Conservation (phyloP, 2,329 filamentous ascomycete genomes). For the Aspergillus hortae region DNA sequence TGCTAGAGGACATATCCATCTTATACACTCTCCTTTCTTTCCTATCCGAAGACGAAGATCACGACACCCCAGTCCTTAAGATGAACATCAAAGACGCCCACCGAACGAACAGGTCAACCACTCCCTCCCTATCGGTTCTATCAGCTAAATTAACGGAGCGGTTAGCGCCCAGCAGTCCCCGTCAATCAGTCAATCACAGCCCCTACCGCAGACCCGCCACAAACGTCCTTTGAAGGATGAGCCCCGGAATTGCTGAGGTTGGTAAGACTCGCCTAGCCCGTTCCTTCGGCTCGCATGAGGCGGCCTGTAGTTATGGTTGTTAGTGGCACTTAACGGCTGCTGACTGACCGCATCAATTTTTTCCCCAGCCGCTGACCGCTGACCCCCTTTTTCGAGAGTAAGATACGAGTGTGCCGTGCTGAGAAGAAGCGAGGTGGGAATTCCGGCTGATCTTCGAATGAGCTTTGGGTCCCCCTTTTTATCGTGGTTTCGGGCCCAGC, state of each 20-base stretch:
- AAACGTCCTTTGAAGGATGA: slow-evolving; percentile 3
- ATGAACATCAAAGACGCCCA: too few relatives aligned
- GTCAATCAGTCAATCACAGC: neutral
- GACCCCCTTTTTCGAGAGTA: neutral
- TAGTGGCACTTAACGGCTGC: slow-evolving; percentile 14
- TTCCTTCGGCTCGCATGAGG: neutral
- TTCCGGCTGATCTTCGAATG: too few relatives aligned
- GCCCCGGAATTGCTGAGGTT: slow-evolving; percentile 3
- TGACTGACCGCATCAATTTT: neutral
- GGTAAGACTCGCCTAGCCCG: slow-evolving; percentile 1
- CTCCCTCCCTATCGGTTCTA: neutral
- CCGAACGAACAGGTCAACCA: too few relatives aligned
- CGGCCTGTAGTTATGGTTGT: neutral
- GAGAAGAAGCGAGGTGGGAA: too few relatives aligned
- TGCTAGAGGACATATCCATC: too few relatives aligned
- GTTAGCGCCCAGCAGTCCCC: neutral
- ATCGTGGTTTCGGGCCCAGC: too few relatives aligned
- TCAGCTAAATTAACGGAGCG: neutral
- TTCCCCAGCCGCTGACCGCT: neutral
- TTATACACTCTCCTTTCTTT: too few relatives aligned
- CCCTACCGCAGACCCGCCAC: neutral
- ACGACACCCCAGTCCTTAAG: too few relatives aligned
- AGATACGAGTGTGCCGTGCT: too few relatives aligned
- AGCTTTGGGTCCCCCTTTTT: too few relatives aligned
- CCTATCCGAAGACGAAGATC: too few relatives aligned